A percentile compares a stretch with the other conserved stretches of the same genome.
Evolutionary conservation across 352 stramenopile species (phyloP).

Genomic region (Phytopythium aichiense): DNA sequence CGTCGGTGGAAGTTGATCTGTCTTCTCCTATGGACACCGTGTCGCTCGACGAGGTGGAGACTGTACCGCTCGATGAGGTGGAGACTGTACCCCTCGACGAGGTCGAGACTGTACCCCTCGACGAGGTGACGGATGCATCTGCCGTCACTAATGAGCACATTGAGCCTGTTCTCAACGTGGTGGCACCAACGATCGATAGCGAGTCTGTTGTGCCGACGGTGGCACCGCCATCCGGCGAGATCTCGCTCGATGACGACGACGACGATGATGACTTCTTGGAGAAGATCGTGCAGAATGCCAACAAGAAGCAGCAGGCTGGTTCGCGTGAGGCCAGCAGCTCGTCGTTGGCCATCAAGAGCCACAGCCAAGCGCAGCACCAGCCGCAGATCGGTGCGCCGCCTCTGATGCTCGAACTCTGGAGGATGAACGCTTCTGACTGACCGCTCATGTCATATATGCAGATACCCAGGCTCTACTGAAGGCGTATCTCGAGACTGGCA

Average conservation of each 20-base stretch:
- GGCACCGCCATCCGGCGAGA: constrained; percentile 8
- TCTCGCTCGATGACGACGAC: constrained; percentile 35
- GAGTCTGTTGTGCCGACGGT: background rate
- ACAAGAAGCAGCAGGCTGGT: constrained; percentile 27
- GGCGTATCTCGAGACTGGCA: constrained; percentile 32
- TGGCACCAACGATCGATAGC: background rate
- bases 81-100: background rate
- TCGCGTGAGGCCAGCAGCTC: constrained; percentile 58
- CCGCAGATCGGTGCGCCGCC: constrained; percentile 19
- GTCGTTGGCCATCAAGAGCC: constrained; percentile 65
- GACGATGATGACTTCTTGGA: constrained; percentile 52
- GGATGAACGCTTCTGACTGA: background rate
- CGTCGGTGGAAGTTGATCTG: background rate
- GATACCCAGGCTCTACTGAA: constrained; percentile 27
- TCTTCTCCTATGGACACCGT: background rate
- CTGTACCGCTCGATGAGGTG: background rate
- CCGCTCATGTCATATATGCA: constrained; percentile 4
- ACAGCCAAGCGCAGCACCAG: constrained; percentile 25
- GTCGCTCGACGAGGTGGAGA: background rate
- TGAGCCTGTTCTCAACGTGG: background rate
- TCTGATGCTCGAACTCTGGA: background rate
- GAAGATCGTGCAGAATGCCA: constrained; percentile 53
- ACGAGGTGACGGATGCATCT: background rate
- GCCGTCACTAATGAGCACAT: background rate
- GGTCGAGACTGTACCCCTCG: background rate